These are phyloP conservation scores for Flaveria bidentis DNA, from an alignment of 129 eudicot species.

Conservation along the genomic window DNA sequence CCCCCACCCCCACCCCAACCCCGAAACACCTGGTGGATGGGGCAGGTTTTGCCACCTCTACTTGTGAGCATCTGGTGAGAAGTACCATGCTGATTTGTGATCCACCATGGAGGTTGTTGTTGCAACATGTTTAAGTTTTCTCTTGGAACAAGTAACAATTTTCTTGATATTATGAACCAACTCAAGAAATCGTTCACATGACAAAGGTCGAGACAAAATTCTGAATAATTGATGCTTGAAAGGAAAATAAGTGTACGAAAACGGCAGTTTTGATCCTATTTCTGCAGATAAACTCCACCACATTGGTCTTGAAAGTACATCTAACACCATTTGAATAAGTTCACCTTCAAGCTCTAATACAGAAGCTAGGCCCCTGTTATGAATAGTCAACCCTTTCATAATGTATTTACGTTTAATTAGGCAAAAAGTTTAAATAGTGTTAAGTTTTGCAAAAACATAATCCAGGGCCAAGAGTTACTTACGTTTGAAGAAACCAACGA, in stretches of 20 bases:
- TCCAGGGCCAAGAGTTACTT: slow-evolving; percentile 32
- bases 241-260: slow-evolving; percentile 67
- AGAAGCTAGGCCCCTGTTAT: slow-evolving; percentile 75
- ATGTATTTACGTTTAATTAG: neutral
- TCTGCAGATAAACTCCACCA: slow-evolving; percentile 70
- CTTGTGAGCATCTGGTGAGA: slow-evolving; percentile 8
- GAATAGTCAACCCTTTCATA: slow-evolving; percentile 39
- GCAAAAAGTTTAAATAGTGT: neutral
- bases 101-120: slow-evolving; percentile 42
- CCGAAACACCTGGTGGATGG: neutral
- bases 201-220: slow-evolving; percentile 54
- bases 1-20: no score
- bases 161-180: slow-evolving; percentile 43
- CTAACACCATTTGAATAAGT: slow-evolving; percentile 51
- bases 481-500: slow-evolving; percentile 71
- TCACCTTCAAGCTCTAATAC: slow-evolving; percentile 54
- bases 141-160: slow-evolving; percentile 36
- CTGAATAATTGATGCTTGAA: slow-evolving; percentile 43
- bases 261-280: slow-evolving; percentile 63
- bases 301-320: slow-evolving; percentile 74
- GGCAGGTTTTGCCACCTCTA: neutral
- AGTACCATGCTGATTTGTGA: slow-evolving; percentile 72
- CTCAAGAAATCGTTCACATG: slow-evolving; percentile 47
- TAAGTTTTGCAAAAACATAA: slow-evolving; percentile 9
- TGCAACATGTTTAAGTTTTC: slow-evolving; percentile 38